phyloP scores from a whole-genome alignment of 805 yeast genomes.

The Pichia sporocuriosa region DNA sequence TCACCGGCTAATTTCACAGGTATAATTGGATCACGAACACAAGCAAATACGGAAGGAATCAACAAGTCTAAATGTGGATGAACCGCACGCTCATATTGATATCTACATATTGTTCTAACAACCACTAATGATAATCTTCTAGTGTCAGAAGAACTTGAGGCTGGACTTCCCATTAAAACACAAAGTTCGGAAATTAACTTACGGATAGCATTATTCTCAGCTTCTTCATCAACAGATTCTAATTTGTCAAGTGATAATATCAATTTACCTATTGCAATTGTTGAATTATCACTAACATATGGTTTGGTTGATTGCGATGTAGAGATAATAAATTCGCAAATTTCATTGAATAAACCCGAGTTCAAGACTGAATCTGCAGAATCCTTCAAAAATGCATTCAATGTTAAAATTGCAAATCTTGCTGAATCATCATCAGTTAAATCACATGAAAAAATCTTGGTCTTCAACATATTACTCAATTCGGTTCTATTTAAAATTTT shows the following conservation, averaged over 20 bases:
- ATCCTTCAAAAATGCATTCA: constrained; percentile 75
- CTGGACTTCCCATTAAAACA: constrained; percentile 44
- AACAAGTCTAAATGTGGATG: constrained; percentile 47
- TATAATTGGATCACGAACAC: constrained; percentile 81
- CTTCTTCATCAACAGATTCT: constrained; percentile 17
- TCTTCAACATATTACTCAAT: constrained; percentile 50
- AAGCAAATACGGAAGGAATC: constrained; percentile 69
- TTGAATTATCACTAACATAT: constrained; percentile 66
- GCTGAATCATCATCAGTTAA: constrained; percentile 35
- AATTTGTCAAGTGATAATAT: constrained; percentile 44
- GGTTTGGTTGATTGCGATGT: constrained; percentile 38
- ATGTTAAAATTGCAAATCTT: constrained; percentile 60
- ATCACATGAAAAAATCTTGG: constrained; percentile 48
- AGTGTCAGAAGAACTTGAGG: constrained; percentile 61
- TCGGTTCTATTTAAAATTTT: constrained; percentile 59
- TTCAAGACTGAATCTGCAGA: constrained; percentile 60
- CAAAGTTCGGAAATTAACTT: constrained; percentile 44
- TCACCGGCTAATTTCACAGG: constrained; percentile 95
- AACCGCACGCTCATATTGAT: constrained; percentile 44
- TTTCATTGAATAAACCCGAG: constrained; percentile 42
- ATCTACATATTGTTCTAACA: constrained; percentile 65
- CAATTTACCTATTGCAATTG: constrained; percentile 76
- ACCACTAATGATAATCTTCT: constrained; percentile 75
- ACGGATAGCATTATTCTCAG: constrained; percentile 18
- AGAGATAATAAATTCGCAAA: constrained; percentile 41